Conservation (phyloP, 1,139 yeast species). For the Hansenula sp. region DNA sequence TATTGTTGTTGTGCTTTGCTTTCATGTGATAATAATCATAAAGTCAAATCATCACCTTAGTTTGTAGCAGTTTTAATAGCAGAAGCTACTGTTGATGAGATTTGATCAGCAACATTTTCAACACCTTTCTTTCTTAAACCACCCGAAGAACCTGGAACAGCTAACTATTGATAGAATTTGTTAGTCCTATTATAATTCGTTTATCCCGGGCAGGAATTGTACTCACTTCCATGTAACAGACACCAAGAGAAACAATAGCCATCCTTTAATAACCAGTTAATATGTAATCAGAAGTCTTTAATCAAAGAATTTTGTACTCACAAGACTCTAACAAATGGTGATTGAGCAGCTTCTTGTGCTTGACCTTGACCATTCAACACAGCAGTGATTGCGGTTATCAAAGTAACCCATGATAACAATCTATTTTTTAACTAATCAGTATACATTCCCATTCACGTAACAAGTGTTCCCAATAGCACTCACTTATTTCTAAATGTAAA, state of each 20-base stretch:
- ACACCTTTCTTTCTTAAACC: slow-evolving; percentile 13
- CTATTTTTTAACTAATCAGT: slow-evolving; percentile 10
- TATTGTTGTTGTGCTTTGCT: neutral
- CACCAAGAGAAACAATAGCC: slow-evolving; percentile 41
- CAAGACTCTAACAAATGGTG: slow-evolving; percentile 14
- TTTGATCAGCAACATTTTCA: slow-evolving; percentile 14
- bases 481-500: slow-evolving; percentile 28
- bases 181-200: neutral
- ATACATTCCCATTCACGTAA: no score
- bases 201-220: slow-evolving; percentile 11
- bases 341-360: slow-evolving; percentile 14
- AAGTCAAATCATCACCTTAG: neutral
- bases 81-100: slow-evolving; percentile 16
- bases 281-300: slow-evolving; percentile 26
- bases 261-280: slow-evolving; percentile 27
- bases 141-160: slow-evolving; percentile 26
- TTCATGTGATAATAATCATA: neutral
- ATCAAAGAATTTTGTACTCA: no score
- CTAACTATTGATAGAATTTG: slow-evolving; percentile 10
- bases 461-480: no score
- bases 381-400: slow-evolving; percentile 39
- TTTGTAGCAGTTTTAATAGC: slow-evolving; percentile 16
- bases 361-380: slow-evolving; percentile 27
- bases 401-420: slow-evolving; percentile 44
- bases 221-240: slow-evolving; percentile 47